Evolutionary conservation across 2,329 filamentous ascomycete genomes (phyloP).

Genomic region (Diplodia sapinea): DNA sequence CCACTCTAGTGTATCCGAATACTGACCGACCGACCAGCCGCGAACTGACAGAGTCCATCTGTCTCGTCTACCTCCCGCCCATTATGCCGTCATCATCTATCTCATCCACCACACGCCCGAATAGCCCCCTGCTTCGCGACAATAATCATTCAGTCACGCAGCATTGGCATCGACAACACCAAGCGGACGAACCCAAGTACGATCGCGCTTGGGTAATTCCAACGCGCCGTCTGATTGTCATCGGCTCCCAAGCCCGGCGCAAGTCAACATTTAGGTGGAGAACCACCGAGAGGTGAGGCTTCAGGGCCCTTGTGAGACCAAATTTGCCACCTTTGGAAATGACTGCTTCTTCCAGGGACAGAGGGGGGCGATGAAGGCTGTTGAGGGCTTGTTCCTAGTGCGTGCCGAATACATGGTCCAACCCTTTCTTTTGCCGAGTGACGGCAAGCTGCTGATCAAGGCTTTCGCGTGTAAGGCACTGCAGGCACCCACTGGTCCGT

Average conservation of each 20-base stretch:
- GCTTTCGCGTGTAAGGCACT: too few relatives aligned
- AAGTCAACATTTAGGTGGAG: conserved; percentile 21
- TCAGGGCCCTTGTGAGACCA: conserved; percentile 13
- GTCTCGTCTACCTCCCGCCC: too few relatives aligned
- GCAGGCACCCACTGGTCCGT: too few relatives aligned
- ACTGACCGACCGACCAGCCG: too few relatives aligned
- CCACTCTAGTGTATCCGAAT: too few relatives aligned
- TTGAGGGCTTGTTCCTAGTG: conserved; percentile 13
- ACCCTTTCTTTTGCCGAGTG: conserved; percentile 7
- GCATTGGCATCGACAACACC: conserved; percentile 22
- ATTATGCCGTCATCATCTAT: too few relatives aligned
- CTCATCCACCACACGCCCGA: too few relatives aligned
- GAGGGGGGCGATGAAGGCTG: conserved; percentile 1
- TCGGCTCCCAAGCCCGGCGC: conserved; percentile 1
- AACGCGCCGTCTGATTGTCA: background rate
- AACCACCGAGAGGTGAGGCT: conserved; percentile 26
- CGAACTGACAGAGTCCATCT: too few relatives aligned
- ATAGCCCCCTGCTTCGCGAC: background rate
- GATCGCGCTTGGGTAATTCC: conserved; percentile 15
- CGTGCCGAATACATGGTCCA: conserved; percentile 25
- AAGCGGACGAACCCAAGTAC: conserved; percentile 7
- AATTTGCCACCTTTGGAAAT: conserved; percentile 28
- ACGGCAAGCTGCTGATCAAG: background rate
- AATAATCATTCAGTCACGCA: conserved; percentile 8
- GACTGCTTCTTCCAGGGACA: conserved; percentile 16